Percentiles rank a stretch among this genome's conserved stretches.
Evolutionary conservation across 257 asterid genomes (phyloP).

Genomic region (Forsythia suspensa): DNA sequence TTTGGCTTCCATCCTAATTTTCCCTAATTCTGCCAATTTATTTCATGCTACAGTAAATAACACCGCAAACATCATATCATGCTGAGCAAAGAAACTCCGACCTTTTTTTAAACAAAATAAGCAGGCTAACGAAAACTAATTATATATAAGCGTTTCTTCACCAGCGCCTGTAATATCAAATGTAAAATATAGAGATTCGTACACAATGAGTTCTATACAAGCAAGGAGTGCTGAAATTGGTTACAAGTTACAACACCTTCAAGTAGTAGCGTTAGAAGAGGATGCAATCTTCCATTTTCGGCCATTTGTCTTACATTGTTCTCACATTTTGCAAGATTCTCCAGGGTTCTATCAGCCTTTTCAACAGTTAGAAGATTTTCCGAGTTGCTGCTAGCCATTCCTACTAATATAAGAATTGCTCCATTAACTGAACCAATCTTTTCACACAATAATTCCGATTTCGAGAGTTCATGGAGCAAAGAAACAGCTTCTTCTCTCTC

Average conservation of each 20-base stretch:
- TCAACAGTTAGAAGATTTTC: constrained; percentile 73
- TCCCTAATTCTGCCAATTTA: no score
- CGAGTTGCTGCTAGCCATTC: constrained; percentile 92
- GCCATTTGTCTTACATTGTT: constrained; percentile 97
- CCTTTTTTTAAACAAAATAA: neutral
- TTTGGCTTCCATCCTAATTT: no score
- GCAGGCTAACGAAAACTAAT: neutral
- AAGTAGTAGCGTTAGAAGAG: constrained; percentile 74
- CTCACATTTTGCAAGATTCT: constrained; percentile 77
- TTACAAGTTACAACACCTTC: constrained; percentile 58
- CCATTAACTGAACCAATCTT: constrained; percentile 88
- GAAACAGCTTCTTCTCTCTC: constrained; percentile 93
- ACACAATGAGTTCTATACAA: constrained; percentile 11
- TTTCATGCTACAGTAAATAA: no score
- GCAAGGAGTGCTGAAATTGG: constrained; percentile 4
- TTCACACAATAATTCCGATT: constrained; percentile 66
- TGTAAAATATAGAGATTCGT: neutral
- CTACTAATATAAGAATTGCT: constrained; percentile 80
- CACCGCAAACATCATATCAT: no score
- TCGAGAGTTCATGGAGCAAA: constrained; percentile 85
- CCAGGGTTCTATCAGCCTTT: constrained; percentile 78
- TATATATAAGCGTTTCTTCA: neutral
- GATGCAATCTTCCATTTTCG: constrained; percentile 77
- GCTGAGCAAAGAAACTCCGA: no score
- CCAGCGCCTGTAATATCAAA: neutral